Percentiles rank a stretch among this genome's conserved stretches.
Evolutionary conservation across 78 protist genomes (phyloP).

Genomic region (Polysphondylium violaceum): DNA sequence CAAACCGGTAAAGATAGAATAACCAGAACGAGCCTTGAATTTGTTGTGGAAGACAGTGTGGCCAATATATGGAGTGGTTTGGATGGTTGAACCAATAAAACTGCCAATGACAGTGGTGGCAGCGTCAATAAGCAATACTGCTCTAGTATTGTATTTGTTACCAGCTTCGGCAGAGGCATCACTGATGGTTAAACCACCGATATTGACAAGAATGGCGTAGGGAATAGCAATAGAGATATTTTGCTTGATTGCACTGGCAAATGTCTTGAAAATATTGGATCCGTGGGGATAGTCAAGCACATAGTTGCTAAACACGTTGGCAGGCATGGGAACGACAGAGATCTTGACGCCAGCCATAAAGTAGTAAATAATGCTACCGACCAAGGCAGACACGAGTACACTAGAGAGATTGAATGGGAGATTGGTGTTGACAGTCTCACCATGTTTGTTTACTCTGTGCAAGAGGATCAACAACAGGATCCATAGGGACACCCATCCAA

Average conservation of each 20-base stretch:
- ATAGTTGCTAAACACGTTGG: neutral
- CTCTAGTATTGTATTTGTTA: slow-evolving; percentile 42
- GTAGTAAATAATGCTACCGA: slow-evolving; percentile 48
- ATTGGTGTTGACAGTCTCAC: neutral
- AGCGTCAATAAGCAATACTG: slow-evolving; percentile 21
- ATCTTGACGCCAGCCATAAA: slow-evolving; percentile 51
- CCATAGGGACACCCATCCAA: slow-evolving; percentile 68
- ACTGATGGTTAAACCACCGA: slow-evolving; percentile 44
- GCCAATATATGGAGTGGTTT: slow-evolving; percentile 76
- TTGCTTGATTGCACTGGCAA: slow-evolving; percentile 23
- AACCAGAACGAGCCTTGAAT: slow-evolving; percentile 70
- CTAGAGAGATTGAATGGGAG: slow-evolving; percentile 49
- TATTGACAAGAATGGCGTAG: slow-evolving; percentile 67
- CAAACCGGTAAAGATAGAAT: slow-evolving; percentile 53
- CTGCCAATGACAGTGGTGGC: slow-evolving; percentile 45
- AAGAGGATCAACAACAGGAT: slow-evolving; percentile 2
- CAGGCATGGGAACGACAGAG: slow-evolving; percentile 33
- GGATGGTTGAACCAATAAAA: slow-evolving; percentile 41
- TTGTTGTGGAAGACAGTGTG: slow-evolving; percentile 61
- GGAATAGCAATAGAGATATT: slow-evolving; percentile 66
- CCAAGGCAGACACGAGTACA: slow-evolving; percentile 21
- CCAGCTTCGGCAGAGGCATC: slow-evolving; percentile 52
- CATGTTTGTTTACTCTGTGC: slow-evolving; percentile 46
- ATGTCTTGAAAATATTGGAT: slow-evolving; percentile 38
- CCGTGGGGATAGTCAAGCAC: slow-evolving; percentile 37